A percentile compares a stretch with the other conserved stretches of the same genome.
These are phyloP conservation scores for Pichia sporocuriosa DNA, from an alignment of 805 yeast genomes.

Conservation along the genomic window DNA sequence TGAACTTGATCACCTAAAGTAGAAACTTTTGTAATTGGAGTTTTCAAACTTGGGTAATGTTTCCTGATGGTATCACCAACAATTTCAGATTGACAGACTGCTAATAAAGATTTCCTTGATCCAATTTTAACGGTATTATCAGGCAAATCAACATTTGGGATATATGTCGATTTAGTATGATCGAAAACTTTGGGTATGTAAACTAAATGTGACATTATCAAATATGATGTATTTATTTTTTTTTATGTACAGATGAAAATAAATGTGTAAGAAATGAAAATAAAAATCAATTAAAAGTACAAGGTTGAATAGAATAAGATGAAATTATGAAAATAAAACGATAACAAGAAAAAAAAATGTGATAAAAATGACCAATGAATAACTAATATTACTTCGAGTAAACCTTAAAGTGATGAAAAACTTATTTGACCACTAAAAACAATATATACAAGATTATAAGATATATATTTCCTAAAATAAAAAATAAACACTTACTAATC, in stretches of 20 bases:
- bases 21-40: slow-evolving; percentile 70
- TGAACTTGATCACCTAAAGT: slow-evolving; percentile 90
- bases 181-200: slow-evolving; percentile 12
- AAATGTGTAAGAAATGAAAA: not conserved
- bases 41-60: slow-evolving; percentile 54
- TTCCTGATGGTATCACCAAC: slow-evolving; percentile 56
- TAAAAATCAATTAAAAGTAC: not conserved
- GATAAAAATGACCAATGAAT: no score
- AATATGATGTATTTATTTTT: not conserved
- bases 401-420: no score
- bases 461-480: no score
- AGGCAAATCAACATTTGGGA: slow-evolving; percentile 8
- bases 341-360: no score
- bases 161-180: not conserved
- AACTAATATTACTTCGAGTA: no score
- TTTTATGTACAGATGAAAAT: not conserved
- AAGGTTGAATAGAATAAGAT: not conserved
- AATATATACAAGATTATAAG: no score
- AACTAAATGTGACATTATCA: slow-evolving; percentile 8
- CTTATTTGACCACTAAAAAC: no score
- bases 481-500: no score
- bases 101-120: slow-evolving; percentile 82
- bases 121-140: slow-evolving; percentile 49
- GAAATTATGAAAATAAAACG: not conserved
- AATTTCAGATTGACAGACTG: slow-evolving; percentile 77